phyloP scores from a whole-genome alignment of 2,329 filamentous ascomycete species.

The Trichoderma polysporum region DNA sequence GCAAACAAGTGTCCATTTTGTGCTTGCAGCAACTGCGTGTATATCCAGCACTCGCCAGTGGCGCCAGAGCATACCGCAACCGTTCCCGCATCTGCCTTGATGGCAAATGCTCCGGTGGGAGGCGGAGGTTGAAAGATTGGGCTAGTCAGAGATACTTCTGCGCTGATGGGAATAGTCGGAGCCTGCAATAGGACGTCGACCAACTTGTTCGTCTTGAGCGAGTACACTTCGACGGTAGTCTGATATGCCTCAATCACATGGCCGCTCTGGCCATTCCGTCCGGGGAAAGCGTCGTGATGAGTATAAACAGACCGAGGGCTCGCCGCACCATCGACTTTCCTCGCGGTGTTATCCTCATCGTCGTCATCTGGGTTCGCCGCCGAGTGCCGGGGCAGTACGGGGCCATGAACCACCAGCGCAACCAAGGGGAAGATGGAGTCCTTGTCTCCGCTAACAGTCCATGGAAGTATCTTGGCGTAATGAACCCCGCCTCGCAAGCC shows the following conservation, averaged over 20 bases:
- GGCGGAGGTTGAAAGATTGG: conserved; percentile 66
- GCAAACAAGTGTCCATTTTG: conserved; percentile 49
- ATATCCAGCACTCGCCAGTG: conserved; percentile 88
- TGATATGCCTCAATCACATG: conserved; percentile 65
- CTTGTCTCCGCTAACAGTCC: conserved; percentile 56
- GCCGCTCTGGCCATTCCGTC: conserved; percentile 34
- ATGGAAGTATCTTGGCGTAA: conserved; percentile 79
- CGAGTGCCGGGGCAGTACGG: conserved; percentile 51
- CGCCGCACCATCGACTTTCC: conserved; percentile 43
- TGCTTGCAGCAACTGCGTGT: conserved; percentile 48
- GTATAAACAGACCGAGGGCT: conserved; percentile 43
- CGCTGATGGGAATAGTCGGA: conserved; percentile 59
- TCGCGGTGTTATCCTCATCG: conserved; percentile 39
- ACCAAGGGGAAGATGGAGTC: conserved; percentile 68
- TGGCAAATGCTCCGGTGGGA: conserved; percentile 69
- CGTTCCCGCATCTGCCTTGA: conserved; percentile 71
- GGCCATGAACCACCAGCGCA: conserved; percentile 78
- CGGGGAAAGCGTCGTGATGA: conserved; percentile 39
- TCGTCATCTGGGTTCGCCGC: conserved; percentile 34
- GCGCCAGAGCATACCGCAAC: conserved; percentile 74
- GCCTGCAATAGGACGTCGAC: conserved; percentile 73
- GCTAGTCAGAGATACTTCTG: conserved; percentile 56
- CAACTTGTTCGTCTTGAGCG: conserved; percentile 69
- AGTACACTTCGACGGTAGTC: conserved; percentile 87
- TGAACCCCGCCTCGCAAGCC: conserved; percentile 78